Evolutionary conservation across 495 filamentous ascomycete genomes (phyloP).

Genomic region (Penicillium malachiteum): DNA sequence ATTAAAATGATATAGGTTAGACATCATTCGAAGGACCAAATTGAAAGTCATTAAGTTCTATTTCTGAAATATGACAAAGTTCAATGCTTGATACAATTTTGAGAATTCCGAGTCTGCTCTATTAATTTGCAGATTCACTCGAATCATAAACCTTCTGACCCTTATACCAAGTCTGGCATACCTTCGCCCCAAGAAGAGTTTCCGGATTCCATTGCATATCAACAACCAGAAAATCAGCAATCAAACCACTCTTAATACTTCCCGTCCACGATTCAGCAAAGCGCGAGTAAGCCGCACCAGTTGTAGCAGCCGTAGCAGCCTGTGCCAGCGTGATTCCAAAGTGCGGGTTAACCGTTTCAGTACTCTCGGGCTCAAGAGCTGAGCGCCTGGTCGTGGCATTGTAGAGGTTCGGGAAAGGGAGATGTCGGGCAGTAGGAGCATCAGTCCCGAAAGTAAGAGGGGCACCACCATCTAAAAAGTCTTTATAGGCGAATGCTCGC

Average conservation of each 20-base stretch:
- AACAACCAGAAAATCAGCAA: constrained; percentile 59
- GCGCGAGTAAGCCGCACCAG: constrained; percentile 58
- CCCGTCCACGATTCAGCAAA: constrained; percentile 58
- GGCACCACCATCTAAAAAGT: constrained; percentile 56
- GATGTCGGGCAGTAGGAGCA: constrained; percentile 56
- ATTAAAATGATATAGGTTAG: neutral
- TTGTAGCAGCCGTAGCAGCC: constrained; percentile 53
- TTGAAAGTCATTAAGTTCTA: neutral
- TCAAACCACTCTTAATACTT: constrained; percentile 44
- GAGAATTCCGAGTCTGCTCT: neutral
- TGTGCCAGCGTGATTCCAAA: constrained; percentile 53
- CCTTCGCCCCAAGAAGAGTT: constrained; percentile 48
- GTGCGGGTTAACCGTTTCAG: constrained; percentile 50
- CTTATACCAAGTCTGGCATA: constrained; percentile 57
- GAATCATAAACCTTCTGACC: constrained; percentile 39
- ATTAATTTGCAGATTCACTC: neutral
- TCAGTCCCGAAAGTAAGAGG: constrained; percentile 59
- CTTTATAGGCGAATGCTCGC: constrained; percentile 61
- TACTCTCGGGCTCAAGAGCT: constrained; percentile 46
- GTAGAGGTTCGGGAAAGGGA: constrained; percentile 56
- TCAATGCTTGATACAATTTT: too few relatives aligned
- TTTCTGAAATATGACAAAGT: neutral
- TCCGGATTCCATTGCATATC: constrained; percentile 57
- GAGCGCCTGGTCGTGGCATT: constrained; percentile 58
- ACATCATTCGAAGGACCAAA: neutral